Evolutionary conservation across 441 rosid genomes (phyloP), one percentile per base, ranked within the genome.

Genomic region (Erysimum pusillum): DNA sequence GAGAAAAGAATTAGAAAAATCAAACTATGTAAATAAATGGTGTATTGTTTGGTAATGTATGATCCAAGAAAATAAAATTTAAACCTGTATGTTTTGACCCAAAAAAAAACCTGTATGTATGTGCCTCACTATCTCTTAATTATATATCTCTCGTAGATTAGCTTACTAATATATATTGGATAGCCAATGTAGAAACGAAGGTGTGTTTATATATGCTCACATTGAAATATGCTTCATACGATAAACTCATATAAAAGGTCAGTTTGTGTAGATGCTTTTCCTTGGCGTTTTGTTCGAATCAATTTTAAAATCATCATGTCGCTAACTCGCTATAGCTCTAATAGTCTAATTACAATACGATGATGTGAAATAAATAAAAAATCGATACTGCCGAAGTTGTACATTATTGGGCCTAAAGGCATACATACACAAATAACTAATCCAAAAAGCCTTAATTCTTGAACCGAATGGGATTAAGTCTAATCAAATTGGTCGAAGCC

Each of bases 221-320:
- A 46, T 4, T 32, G 63, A 65, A 59, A 77, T 28, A 77, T 77
- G 66, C 77, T 42, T 64, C 36, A 18, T 12, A n/a, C 7, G 39
- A 69, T 15, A 9, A 67, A 51, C 10, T 49, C 36, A 46, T 44
- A 56, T 31, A 65, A 18, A n/a, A 9, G 9, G 34, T n/a, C 18
- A 15, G 18, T 49, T 71, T 15, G 49, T 45, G 22, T 7, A 77
- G 80, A 77, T 77, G 73, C 76, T 65, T 70, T 59, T 22, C 39
- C 41, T 48, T 64, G 73, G 38, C 57, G 28, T 64, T 20, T 70
- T 71, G 67, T 56, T 12, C 17, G 13, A 58, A 25, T 48, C 59
- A 48, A 44, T 41, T 53, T 64, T 3, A 6, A 48, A 71, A 14
- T 22, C 39, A 9, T 32, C n/a, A 31, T 32, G 53, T 28, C 63